A percentile compares a stretch with the other conserved stretches of the same genome.
Evolutionary conservation across 805 yeast genomes (phyloP).

Genomic region (Sungouiella blattae): DNA sequence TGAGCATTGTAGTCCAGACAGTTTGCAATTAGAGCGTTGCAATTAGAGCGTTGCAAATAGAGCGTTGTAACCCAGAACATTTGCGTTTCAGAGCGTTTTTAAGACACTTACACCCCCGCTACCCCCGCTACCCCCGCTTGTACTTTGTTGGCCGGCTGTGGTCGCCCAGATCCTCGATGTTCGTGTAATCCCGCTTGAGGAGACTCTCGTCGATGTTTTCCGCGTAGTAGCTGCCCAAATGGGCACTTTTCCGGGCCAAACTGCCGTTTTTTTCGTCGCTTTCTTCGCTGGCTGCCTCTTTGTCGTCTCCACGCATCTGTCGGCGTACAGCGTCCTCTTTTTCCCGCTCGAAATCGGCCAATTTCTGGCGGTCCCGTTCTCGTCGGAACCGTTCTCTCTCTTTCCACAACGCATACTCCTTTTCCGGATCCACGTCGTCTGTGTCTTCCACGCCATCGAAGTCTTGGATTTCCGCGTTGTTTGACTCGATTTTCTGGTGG

Average conservation of each 20-base stretch:
- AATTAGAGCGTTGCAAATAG: too few species aligned
- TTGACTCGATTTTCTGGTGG: conserved; percentile 7
- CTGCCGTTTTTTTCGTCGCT: neutral
- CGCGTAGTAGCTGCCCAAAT: conserved; percentile 21
- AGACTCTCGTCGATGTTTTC: conserved; percentile 21
- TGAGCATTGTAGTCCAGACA: neutral
- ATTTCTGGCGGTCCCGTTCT: conserved; percentile 32
- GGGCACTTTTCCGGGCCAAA: conserved; percentile 24
- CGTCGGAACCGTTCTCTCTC: conserved; percentile 36
- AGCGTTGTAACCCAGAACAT: too few species aligned
- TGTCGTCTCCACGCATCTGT: conserved; percentile 11
- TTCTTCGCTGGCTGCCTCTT: conserved; percentile 1
- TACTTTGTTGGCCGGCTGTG: conserved; percentile 27
- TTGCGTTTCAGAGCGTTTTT: too few species aligned
- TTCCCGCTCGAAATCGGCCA: conserved; percentile 28
- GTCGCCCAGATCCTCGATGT: conserved; percentile 24
- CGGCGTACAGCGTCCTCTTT: conserved; percentile 28
- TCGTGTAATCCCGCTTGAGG: conserved; percentile 26
- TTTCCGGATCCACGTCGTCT: conserved; percentile 53
- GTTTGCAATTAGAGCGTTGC: too few species aligned
- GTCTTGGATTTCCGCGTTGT: conserved; percentile 9
- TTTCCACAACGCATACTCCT: conserved; percentile 41
- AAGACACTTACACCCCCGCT: too few species aligned
- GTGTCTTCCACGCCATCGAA: conserved; percentile 51
- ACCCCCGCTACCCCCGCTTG: conserved; percentile 5